These are phyloP conservation scores for Gossypium longicalyx DNA, from an alignment of 345 rosid species.

Conservation along the genomic window DNA sequence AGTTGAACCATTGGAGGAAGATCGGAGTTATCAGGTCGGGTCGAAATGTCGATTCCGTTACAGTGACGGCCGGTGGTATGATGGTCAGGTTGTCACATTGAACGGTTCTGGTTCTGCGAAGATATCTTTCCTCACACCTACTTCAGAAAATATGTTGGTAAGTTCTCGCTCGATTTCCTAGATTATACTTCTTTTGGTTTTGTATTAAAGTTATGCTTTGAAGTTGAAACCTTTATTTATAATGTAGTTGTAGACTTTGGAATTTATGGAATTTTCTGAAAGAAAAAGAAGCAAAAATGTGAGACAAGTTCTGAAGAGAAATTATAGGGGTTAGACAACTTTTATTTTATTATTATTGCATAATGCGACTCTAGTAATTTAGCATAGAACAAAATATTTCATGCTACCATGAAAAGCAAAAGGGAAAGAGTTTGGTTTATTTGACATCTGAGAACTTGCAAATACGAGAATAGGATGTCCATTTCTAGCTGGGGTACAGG, in stretches of 20 bases:
- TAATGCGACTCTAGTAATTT: background rate
- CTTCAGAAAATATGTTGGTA: constrained; percentile 85
- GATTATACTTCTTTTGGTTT: background rate
- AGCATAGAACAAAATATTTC: background rate
- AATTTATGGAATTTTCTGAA: background rate
- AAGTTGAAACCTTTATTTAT: background rate
- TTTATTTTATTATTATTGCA: background rate
- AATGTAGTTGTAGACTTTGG: background rate
- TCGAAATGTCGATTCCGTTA: constrained; percentile 75
- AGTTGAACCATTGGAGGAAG: constrained; percentile 49
- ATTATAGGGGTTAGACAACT: background rate
- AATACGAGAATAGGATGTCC: background rate
- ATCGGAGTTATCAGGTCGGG: constrained; percentile 43
- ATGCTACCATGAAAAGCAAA: background rate
- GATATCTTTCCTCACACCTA: constrained; percentile 82
- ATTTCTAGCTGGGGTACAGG: background rate
- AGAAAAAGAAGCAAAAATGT: background rate
- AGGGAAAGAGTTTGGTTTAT: background rate
- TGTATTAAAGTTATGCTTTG: background rate
- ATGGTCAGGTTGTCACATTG: constrained; percentile 63
- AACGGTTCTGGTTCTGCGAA: constrained; percentile 53
- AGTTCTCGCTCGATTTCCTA: constrained; percentile 13
- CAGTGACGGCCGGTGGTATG: constrained; percentile 85
- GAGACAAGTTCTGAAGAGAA: background rate
- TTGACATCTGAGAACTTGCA: background rate